Base-by-base conservation (phyloP, 1,139 yeast species). In the Geotrichum phurueaensis region DNA sequence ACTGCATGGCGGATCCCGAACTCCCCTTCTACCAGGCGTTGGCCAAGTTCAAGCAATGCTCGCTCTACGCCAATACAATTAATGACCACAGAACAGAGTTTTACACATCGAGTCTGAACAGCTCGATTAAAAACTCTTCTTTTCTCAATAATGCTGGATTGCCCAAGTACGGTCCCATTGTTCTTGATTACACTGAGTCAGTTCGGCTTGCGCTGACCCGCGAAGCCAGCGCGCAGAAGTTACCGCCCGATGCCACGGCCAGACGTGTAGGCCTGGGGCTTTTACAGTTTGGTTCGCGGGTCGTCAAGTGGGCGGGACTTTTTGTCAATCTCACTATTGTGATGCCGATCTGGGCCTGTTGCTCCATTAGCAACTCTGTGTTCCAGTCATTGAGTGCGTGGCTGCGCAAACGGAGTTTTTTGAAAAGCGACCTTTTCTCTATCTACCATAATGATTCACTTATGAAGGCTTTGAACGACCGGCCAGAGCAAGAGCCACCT, bases 41-140 rank as follows among this genome's bases (percentile, higher is more conserved):
- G 60, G 67, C 75, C 39, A 61, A 64, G 47, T 89, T 89, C 73
- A 75, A 78, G 61, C 70, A 81, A 63, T 77, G 79, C 59, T 72
- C 84, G 1, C 73, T 89, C 60, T 89, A 89, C 69, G 87, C 94
- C 4, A 89, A 89, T 71, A 80, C 86, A 51, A 81, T 87, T 62
- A 87, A 89, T 65, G 96, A 89, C 73, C 85, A 84, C 66, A 80
- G 96, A 66, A 85, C 95, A 4, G 81, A 88, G 36, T 89, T 89
- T 86, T 89, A 87, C 79, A 89, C 96, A 0, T 79, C 96, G 0
- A 87, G 88, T 1, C 86, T 87, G 39, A 81, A 87, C 1, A 69
- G 95, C 89, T 68, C 95, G 95, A 0, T 88, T 69, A 61, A 71
- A 60, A 68, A 53, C 43, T 53, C 56, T 10, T 7, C 56, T 20